phyloP scores from a whole-genome alignment of 306 rosid genomes.

The Castanea crenata region DNA sequence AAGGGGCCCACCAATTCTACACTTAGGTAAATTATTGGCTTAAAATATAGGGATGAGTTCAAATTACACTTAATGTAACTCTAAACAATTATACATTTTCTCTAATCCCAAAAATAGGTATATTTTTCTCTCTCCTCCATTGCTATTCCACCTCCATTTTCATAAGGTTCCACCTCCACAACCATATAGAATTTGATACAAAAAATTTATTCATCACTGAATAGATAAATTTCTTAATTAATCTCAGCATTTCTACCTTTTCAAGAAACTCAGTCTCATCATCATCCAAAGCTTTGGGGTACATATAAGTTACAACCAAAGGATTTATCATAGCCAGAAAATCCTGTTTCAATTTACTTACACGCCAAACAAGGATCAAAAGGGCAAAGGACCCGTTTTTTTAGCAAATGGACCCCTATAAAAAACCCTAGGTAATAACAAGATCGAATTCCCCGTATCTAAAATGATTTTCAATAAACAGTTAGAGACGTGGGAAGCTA shows the following conservation, averaged over 20 bases:
- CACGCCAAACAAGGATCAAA: too few relatives aligned
- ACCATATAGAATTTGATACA: too few relatives aligned
- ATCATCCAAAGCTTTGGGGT: constrained; percentile 84
- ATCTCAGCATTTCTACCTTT: constrained; percentile 53
- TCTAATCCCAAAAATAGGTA: too few relatives aligned
- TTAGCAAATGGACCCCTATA: neutral
- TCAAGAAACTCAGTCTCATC: constrained; percentile 96
- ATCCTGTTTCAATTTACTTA: neutral
- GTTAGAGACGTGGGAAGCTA: too few relatives aligned
- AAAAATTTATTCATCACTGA: neutral
- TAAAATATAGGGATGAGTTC: too few relatives aligned
- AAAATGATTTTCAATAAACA: neutral
- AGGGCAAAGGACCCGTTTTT: neutral
- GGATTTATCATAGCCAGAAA: neutral
- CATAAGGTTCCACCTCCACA: too few relatives aligned
- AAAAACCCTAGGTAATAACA: neutral
- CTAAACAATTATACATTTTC: too few relatives aligned
- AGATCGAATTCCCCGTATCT: neutral
- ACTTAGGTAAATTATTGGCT: too few relatives aligned
- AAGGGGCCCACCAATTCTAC: too few relatives aligned
- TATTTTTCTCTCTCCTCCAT: too few relatives aligned
- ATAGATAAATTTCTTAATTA: neutral
- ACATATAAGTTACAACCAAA: neutral
- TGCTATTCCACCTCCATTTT: too few relatives aligned
- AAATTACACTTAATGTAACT: too few relatives aligned